phyloP scores from a whole-genome alignment of 768 basidiomycete genomes.

The Panus rudis region DNA sequence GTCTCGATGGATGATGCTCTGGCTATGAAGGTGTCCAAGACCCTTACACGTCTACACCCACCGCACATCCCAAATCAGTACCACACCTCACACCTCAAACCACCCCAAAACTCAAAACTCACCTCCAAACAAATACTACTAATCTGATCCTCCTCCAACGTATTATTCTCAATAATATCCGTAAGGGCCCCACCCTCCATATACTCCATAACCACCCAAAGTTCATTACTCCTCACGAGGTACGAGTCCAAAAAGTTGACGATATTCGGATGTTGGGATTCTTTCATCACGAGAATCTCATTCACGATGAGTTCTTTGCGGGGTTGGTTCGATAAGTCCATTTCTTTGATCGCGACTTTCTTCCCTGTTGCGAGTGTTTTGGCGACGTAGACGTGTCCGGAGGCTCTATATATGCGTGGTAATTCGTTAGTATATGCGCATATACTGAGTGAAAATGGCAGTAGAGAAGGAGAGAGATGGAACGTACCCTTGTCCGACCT shows the following conservation, averaged over 20 bases:
- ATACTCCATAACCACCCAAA: conserved; percentile 99
- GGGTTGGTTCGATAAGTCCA: conserved; percentile 93
- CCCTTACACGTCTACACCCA: conserved; percentile 94
- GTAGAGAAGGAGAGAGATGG: not conserved
- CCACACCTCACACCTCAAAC: not conserved
- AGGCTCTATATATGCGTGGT: conserved; percentile 65
- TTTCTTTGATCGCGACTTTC: conserved; percentile 97
- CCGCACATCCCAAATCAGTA: conserved; percentile 1
- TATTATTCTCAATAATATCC: conserved; percentile 96
- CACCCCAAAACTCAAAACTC: conserved; percentile 23
- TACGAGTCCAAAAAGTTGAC: conserved; percentile 94
- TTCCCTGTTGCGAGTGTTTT: conserved; percentile 78
- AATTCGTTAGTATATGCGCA: too few relatives aligned
- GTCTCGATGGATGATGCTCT: conserved; percentile 93
- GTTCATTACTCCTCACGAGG: conserved; percentile 78
- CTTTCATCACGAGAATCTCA: conserved; percentile 98
- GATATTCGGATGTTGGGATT: conserved; percentile 94
- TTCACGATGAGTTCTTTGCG: conserved; percentile 97
- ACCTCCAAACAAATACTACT: conserved; percentile 90
- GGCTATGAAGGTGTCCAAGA: conserved; percentile 84
- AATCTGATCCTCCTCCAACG: conserved; percentile 92
- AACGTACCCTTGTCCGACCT: conserved; percentile 95
- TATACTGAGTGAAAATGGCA: too few relatives aligned
- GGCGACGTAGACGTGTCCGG: conserved; percentile 96
- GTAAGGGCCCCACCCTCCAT: conserved; percentile 98